phyloP scores from a whole-genome alignment of 495 filamentous ascomycete species.

The Neurospora sp. region DNA sequence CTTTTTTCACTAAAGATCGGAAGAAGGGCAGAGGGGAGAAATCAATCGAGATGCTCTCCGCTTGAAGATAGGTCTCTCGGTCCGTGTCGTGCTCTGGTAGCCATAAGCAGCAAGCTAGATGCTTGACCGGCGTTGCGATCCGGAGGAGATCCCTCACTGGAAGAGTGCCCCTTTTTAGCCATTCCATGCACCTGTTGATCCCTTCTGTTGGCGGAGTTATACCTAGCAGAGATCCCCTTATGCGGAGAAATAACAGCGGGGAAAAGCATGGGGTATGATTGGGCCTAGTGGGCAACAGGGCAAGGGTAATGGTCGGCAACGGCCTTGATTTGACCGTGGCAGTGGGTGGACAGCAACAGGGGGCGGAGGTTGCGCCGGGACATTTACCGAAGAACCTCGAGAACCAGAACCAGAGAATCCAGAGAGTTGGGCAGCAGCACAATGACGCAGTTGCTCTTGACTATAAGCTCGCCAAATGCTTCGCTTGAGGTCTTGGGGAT shows the following conservation, averaged over 20 bases:
- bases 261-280: not conserved
- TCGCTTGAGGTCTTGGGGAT: not conserved
- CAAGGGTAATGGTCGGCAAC: not conserved
- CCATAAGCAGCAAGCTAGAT: not conserved
- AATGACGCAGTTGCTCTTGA: not conserved
- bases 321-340: not conserved
- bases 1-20: not conserved
- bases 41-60: not conserved
- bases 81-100: not conserved
- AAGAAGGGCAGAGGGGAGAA: not conserved
- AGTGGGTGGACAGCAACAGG: not conserved
- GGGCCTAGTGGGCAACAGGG: not conserved
- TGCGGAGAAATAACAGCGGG: not conserved
- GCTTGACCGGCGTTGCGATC: not conserved
- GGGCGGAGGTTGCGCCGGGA: not conserved
- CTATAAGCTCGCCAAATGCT: not conserved
- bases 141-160: not conserved
- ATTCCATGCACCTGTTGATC: not conserved
- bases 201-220: not conserved
- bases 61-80: not conserved
- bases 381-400: not conserved
- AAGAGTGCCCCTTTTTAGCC: not conserved
- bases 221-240: not conserved
- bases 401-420: not conserved
- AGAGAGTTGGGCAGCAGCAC: not conserved